Base-by-base conservation (phyloP, 495 filamentous ascomycete species). In the Aspergillus baeticus region DNA sequence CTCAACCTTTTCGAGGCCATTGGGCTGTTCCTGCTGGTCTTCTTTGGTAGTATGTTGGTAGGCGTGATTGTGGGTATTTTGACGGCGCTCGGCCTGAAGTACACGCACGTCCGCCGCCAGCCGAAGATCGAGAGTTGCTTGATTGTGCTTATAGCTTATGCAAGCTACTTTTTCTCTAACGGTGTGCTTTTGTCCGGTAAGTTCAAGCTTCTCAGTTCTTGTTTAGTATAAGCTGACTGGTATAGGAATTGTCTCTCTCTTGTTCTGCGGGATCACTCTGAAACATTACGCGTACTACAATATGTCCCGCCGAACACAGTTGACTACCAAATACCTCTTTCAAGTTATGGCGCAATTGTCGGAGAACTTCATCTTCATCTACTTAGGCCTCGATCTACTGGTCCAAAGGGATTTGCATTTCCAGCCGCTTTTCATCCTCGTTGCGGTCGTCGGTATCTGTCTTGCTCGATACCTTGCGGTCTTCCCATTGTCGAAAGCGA, bases 281-380 rank as follows among this genome's bases (percentile, higher is more conserved):
- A 98, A 98, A 69, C 94, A 98, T 69, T 98, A 98, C 65, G 94
- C 94, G 38, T 98, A 98, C 77, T 97, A 96, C 77, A 98, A 98
- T 75, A 98, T 98, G 94, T 98, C 94, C 26, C 87, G 94, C 39
- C 87, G 94, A 39, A 96, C 95, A 18, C 94, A 98, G 66, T 83
- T 98, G 63, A 97, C 94, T 15, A 98, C 95, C 51, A 98, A 98
- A 69, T 98, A 96, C 74, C 81, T 96, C 22, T 98, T 98, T 76
- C 89, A 94, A 71, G 87, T 96, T 46, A 85, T 95, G 55, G 90
- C 95, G 5, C 95, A 98, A 70, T 77, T 98, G 35, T 94, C 92
- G 0, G 94, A 98, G 75, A 98, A 98, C 72, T 98, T 98, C 61
- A 98, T 98, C 65, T 98, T 98, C 77, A 98, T 98, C 70, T 98